Evolutionary conservation across 139 green algal genomes (phyloP).

Genomic region (Yamagishiella unicocca): DNA sequence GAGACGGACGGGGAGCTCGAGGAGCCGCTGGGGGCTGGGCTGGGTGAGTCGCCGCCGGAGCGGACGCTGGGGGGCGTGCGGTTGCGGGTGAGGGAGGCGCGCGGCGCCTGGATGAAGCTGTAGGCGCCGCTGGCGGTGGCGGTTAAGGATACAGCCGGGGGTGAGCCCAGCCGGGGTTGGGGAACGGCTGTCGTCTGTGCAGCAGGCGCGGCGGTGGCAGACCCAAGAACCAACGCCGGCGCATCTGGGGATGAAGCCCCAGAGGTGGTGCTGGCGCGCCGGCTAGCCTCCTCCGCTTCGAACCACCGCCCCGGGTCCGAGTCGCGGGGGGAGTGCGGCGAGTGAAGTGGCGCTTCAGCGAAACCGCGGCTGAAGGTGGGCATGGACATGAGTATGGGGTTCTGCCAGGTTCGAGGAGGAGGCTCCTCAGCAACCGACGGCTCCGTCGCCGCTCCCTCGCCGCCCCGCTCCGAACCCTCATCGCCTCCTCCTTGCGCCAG

Average conservation of each 20-base stretch:
- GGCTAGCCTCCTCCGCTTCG: background rate
- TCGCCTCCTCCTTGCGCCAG: too few relatives aligned
- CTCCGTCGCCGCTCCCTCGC: too few relatives aligned
- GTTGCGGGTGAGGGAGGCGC: background rate
- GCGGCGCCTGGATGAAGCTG: constrained; percentile 34
- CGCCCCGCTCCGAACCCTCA: too few relatives aligned
- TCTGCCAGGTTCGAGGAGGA: too few relatives aligned
- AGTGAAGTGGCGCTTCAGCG: background rate
- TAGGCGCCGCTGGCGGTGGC: background rate
- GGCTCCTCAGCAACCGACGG: background rate
- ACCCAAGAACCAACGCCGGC: too few relatives aligned
- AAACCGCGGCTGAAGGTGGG: constrained; percentile 32
- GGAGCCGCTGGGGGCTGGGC: background rate
- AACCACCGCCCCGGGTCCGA: background rate
- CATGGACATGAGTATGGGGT: too few relatives aligned
- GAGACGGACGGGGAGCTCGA: background rate
- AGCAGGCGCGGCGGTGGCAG: too few relatives aligned
- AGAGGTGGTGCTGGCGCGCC: background rate
- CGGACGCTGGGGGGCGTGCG: background rate
- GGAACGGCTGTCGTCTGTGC: too few relatives aligned
- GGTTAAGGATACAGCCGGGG: too few relatives aligned
- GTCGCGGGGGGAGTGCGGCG: background rate
- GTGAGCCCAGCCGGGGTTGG: too few relatives aligned
- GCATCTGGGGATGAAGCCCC: background rate
- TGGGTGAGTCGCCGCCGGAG: constrained; percentile 5